Evolutionary conservation across 768 basidiomycete genomes (phyloP).

Genomic region (Clitopilus hobsonii): DNA sequence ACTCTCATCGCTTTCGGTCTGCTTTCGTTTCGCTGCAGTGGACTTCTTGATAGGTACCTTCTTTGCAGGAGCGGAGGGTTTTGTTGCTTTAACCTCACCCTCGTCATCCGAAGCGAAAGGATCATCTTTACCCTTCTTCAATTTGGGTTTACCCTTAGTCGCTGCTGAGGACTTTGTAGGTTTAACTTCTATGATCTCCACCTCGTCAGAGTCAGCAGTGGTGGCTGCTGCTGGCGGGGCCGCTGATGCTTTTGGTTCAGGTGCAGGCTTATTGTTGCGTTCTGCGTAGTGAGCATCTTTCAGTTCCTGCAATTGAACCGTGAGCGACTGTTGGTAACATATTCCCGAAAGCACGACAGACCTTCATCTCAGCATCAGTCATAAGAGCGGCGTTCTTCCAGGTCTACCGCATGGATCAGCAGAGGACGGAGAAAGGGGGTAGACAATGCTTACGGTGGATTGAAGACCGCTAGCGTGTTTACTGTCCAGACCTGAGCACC

Average conservation of each 20-base stretch:
- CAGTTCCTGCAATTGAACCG: conserved; percentile 47
- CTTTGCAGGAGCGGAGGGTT: conserved; percentile 3
- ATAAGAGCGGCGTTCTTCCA: conserved; percentile 65
- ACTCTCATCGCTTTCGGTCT: conserved; percentile 20
- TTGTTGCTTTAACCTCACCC: conserved; percentile 16
- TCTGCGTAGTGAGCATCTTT: conserved; percentile 60
- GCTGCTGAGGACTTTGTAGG: conserved; percentile 16
- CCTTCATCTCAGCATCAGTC: conserved; percentile 60
- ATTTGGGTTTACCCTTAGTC: conserved; percentile 35
- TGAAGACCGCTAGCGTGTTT: conserved; percentile 72
- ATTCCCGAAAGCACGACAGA: conserved; percentile 19
- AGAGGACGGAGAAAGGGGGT: not conserved
- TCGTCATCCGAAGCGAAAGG: conserved; percentile 55
- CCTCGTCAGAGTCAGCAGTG: not conserved
- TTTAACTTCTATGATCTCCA: no score
- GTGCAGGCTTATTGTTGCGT: conserved; percentile 24
- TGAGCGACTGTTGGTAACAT: no score
- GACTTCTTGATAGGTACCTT: conserved; percentile 6
- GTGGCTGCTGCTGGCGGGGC: conserved; percentile 5
- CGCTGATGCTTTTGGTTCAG: conserved; percentile 4
- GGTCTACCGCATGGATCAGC: conserved; percentile 31
- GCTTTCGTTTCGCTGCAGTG: conserved; percentile 15
- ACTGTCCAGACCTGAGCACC: conserved; percentile 57
- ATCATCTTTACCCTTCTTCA: conserved; percentile 44
- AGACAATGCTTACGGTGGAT: conserved; percentile 49